phyloP scores from a whole-genome alignment of 1,284 basidiomycete species.

The Ganoderma multipileum region DNA sequence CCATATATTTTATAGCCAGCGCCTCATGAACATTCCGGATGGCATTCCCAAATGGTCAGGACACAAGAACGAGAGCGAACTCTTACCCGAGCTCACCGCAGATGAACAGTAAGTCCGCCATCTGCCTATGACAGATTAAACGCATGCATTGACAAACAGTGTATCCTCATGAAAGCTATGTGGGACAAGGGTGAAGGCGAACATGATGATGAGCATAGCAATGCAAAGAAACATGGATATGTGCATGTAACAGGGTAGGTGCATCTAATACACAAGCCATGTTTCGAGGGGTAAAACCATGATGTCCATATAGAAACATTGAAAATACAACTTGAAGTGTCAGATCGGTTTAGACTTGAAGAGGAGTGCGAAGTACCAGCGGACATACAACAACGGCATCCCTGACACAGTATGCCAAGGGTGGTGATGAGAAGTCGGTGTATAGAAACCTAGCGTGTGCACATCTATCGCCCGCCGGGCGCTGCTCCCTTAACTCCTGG shows the following conservation, averaged over 20 bases:
- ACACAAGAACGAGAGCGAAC: constrained; percentile 42
- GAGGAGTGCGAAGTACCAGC: background rate
- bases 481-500: background rate
- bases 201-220: background rate
- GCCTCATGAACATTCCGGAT: constrained; percentile 43
- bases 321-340: background rate
- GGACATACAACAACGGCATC: background rate
- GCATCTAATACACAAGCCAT: background rate
- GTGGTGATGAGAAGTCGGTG: background rate
- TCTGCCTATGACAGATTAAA: background rate
- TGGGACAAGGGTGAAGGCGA: background rate
- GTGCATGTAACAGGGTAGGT: background rate
- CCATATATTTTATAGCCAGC: constrained; percentile 42
- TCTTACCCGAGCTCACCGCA: constrained; percentile 35
- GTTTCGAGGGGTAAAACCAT: no score
- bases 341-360: no score
- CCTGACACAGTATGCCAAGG: background rate
- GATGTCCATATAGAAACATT: background rate
- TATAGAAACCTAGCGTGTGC: background rate
- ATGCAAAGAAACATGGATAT: background rate
- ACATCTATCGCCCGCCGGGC: background rate
- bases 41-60: constrained; percentile 43
- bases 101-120: constrained; percentile 30
- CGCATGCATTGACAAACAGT: background rate
- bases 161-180: background rate